These are phyloP conservation scores for Kurtzmaniella fragi DNA, from an alignment of 805 yeast genomes.

Conservation along the genomic window DNA sequence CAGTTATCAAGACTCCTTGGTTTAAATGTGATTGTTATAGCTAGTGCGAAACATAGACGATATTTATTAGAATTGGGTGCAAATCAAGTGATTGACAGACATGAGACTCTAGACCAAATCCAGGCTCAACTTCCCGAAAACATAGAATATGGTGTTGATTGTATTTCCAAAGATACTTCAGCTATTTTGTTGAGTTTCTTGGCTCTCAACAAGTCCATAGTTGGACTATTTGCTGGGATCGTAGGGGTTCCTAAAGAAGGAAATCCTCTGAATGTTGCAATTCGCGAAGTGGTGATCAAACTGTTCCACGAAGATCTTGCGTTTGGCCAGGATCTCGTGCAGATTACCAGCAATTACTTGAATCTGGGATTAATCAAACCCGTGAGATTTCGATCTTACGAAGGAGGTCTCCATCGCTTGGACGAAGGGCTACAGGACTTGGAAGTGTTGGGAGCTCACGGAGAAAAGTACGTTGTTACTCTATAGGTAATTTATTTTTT, in stretches of 20 bases:
- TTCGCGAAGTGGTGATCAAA: slow-evolving; percentile 33
- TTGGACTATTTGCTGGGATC: slow-evolving; percentile 30
- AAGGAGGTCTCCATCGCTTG: slow-evolving; percentile 30
- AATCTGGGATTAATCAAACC: slow-evolving; percentile 23
- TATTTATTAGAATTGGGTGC: slow-evolving; percentile 19
- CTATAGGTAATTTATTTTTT: neutral
- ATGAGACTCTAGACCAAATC: slow-evolving; percentile 2
- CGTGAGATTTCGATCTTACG: slow-evolving; percentile 26
- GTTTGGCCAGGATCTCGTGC: slow-evolving; percentile 31
- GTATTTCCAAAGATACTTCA: slow-evolving; percentile 39
- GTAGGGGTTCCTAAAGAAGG: slow-evolving; percentile 27
- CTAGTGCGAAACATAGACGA: slow-evolving; percentile 14
- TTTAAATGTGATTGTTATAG: slow-evolving; percentile 28
- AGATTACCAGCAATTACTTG: slow-evolving; percentile 26
- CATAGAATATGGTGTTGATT: slow-evolving; percentile 37
- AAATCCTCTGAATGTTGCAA: slow-evolving; percentile 15
- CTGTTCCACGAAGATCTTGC: slow-evolving; percentile 39
- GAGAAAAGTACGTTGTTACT: slow-evolving; percentile 36
- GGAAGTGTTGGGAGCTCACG: slow-evolving; percentile 37
- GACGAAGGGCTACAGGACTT: slow-evolving; percentile 31
- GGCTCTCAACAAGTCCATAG: slow-evolving; percentile 6
- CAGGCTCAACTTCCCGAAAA: slow-evolving; percentile 12
- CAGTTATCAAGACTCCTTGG: slow-evolving; percentile 39
- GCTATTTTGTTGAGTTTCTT: slow-evolving; percentile 22
- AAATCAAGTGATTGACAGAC: slow-evolving; percentile 33